Conservation (phyloP, 164 flowering plant species). For the Piper betle region DNA sequence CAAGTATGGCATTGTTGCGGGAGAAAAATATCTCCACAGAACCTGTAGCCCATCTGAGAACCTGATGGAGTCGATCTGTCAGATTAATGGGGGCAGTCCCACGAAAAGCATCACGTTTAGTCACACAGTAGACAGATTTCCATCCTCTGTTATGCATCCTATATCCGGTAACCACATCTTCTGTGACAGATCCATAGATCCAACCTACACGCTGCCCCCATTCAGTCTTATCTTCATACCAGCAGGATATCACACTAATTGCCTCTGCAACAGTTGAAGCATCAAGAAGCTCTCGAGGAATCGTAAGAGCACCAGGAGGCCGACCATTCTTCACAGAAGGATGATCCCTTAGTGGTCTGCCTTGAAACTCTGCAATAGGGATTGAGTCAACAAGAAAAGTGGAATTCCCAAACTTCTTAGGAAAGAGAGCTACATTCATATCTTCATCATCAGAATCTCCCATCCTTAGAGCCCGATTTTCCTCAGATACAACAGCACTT, state of each 20-base stretch:
- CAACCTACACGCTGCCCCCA: constrained; percentile 79
- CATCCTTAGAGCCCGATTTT: constrained; percentile 32
- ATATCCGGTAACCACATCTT: constrained; percentile 78
- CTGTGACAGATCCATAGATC: constrained; percentile 85
- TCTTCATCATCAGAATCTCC: constrained; percentile 46
- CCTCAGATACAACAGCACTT: constrained; percentile 22
- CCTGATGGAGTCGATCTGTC: constrained; percentile 78
- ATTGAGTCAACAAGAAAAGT: constrained; percentile 62
- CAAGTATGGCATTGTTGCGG: constrained; percentile 67
- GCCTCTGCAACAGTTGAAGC: constrained; percentile 75
- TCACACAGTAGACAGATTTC: constrained; percentile 71
- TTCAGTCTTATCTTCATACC: constrained; percentile 84
- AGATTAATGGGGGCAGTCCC: constrained; percentile 86
- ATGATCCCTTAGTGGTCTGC: constrained; percentile 81
- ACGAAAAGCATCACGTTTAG: constrained; percentile 71
- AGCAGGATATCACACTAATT: constrained; percentile 53
- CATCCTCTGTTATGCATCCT: constrained; percentile 84
- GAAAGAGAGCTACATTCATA: constrained; percentile 33
- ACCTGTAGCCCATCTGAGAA: constrained; percentile 91
- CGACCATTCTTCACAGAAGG: constrained; percentile 15
- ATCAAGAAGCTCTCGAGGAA: constrained; percentile 60
- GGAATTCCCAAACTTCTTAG: constrained; percentile 80
- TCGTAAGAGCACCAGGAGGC: constrained; percentile 62
- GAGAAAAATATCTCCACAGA: constrained; percentile 87
- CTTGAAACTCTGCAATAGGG: constrained; percentile 67